Evolutionary conservation across 179 eudicot genomes (phyloP).

Genomic region (Silene noctiflora): DNA sequence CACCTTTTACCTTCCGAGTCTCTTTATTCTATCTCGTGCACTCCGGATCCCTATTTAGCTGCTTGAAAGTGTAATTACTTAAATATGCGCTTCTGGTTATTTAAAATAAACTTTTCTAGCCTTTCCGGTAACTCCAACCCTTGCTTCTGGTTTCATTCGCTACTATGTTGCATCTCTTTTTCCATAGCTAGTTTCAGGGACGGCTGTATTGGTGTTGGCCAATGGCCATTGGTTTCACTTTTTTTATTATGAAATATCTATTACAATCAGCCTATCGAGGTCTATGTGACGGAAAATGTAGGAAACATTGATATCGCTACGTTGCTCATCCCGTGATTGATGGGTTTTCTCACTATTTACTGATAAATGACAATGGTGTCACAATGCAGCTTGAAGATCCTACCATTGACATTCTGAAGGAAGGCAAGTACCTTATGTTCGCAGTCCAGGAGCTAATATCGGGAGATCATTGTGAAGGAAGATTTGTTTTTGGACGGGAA

Average conservation of each 20-base stretch:
- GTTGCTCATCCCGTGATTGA: background rate
- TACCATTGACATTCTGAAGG: constrained; percentile 64
- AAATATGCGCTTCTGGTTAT: background rate
- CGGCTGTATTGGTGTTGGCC: background rate
- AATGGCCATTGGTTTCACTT: background rate
- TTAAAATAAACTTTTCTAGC: background rate
- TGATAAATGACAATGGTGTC: background rate
- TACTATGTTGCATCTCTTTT: background rate
- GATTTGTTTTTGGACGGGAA: constrained; percentile 92
- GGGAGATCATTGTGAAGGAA: constrained; percentile 90
- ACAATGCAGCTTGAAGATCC: constrained; percentile 81
- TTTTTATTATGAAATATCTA: background rate
- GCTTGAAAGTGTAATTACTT: background rate
- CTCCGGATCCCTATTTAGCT: background rate
- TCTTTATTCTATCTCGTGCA: background rate
- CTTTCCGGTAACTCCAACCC: background rate
- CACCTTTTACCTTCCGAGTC: background rate
- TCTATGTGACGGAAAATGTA: background rate
- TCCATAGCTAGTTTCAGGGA: background rate
- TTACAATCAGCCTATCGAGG: background rate
- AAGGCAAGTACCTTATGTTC: constrained; percentile 87
- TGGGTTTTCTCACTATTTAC: background rate
- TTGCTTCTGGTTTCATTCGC: background rate
- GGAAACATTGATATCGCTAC: background rate
- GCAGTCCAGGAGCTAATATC: constrained; percentile 87